Evolutionary conservation across 306 rosid genomes (phyloP), one percentile per base, ranked within the genome.

Genomic region (Datisca glomerata): DNA sequence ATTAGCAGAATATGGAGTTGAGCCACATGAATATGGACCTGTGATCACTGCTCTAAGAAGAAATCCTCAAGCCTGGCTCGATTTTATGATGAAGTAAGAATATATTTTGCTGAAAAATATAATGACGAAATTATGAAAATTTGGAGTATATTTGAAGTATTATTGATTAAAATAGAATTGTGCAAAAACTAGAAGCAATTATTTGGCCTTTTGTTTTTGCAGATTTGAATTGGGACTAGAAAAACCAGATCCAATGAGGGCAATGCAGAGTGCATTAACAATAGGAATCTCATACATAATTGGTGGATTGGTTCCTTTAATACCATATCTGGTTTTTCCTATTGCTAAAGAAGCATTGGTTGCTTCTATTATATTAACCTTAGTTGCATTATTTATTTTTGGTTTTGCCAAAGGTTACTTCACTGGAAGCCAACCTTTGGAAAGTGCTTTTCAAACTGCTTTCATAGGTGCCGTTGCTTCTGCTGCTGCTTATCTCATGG

Each of bases 31-130:
- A 37, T 87, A 83, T 59, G 67, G 54, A 5, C 96, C 96, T 0
- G 94, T 82, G 16, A 85, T 87, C 8, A 82, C 33, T 64, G 74
- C 96, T 57, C 80, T 87, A 4, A 63, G 85, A 48, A 83, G 66
- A 53, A 82, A 55, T 0, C 96, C 96, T 25, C 78, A 79, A 52
- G 93, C 96, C 21, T 87, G 93, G 96, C 67, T 87, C 25, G 93
- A 87, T 66, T 87, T 87, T 74, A 87, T 87, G 96, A 87, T 87
- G 96, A 87, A 76, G 96, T 87, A 57, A 75, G 73, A n/a, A n/a
- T n/a, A n/a, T n/a, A n/a, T n/a, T n/a, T n/a, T n/a, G n/a, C n/a
- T n/a, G n/a, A n/a, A n/a, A n/a, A n/a, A n/a, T n/a, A n/a, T n/a
- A n/a, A n/a, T n/a, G n/a, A n/a, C n/a, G n/a, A n/a, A n/a, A n/a